Evolutionary conservation across 495 filamentous ascomycete species (phyloP).

Genomic region (Penicillium salamii): DNA sequence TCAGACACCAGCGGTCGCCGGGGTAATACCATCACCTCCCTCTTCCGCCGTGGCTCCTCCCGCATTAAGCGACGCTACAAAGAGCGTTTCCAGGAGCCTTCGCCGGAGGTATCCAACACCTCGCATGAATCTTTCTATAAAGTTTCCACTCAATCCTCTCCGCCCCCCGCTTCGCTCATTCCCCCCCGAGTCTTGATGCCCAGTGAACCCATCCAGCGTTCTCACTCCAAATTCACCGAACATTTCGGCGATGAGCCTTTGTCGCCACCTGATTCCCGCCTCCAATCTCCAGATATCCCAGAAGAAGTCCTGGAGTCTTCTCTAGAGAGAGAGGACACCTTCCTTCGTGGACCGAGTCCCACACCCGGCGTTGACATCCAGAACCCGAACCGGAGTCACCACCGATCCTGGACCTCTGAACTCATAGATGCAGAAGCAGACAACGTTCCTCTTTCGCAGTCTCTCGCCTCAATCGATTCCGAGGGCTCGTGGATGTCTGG

Average conservation of each 20-base stretch:
- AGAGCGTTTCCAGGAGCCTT: slow-evolving; percentile 49
- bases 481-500: slow-evolving; percentile 93
- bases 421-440: slow-evolving; percentile 33
- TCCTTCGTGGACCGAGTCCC: slow-evolving; percentile 23
- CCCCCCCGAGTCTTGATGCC: slow-evolving; percentile 44
- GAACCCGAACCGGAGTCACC: slow-evolving; percentile 25
- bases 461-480: slow-evolving; percentile 82
- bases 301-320: slow-evolving; percentile 31
- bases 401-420: slow-evolving; percentile 34
- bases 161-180: slow-evolving; percentile 23
- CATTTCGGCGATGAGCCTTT: slow-evolving; percentile 82
- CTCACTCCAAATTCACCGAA: slow-evolving; percentile 89
- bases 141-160: slow-evolving; percentile 37
- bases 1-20: slow-evolving; percentile 47
- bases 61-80: slow-evolving; percentile 57
- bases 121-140: slow-evolving; percentile 76
- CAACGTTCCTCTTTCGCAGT: slow-evolving; percentile 59
- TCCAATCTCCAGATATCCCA: slow-evolving; percentile 60
- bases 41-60: slow-evolving; percentile 67
- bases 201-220: slow-evolving; percentile 63
- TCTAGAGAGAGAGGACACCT: slow-evolving; percentile 22
- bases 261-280: slow-evolving; percentile 74
- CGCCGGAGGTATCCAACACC: slow-evolving; percentile 72
- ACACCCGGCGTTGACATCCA: slow-evolving; percentile 27
- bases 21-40: slow-evolving; percentile 55